Base-by-base conservation (phyloP, 2,329 filamentous ascomycete genomes). In the Leptodontidium sp. region DNA sequence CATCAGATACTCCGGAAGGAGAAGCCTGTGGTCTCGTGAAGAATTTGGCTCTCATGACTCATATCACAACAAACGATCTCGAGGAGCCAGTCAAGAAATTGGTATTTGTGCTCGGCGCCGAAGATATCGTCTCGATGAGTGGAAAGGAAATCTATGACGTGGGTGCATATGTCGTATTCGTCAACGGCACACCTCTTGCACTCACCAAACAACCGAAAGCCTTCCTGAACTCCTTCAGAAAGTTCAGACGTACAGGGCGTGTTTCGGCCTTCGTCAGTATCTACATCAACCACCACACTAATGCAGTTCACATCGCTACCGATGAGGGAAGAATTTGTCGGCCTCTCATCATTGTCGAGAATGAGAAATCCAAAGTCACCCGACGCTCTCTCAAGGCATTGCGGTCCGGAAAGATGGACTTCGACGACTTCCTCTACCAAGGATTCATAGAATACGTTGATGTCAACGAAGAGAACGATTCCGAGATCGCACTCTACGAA, bases 11-110 rank as follows among this genome's bases (percentile, higher is more conserved):
- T 0, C 96, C 96, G 7, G 96, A 99, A 90, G 96, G 96, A 82
- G 96, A 99, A 83, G 94, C 96, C 12, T 99, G 96, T 82, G 96
- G 96, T 85, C 83, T 99, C 67, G 94, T 99, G 75, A 99, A 99
- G 85, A 99, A 99, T 78, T 82, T 99, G 83, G 96, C 96, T 9
- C 85, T 99, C 67, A 99, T 99, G 96, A 99, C 97, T 63, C 97
- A 99, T 78, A 98, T 99, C 75, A 99, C 96, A 0, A 99, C 96
- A 1, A 93, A 97, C 72, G 93, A 97, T 67, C 94, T 98, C 67
- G 96, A 98, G 78, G 93, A 90, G 21, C 94, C 96, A 0, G 93
- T 99, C 17, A 91, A 90, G 75, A 91, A 93, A 76, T 89, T 97
- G 79, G 90, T 98, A 1, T 96, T 94, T 78, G 90, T 93, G 66